Percentiles rank a stretch among this genome's conserved stretches.
These are phyloP conservation scores for Omphalea diandra DNA, from an alignment of 441 rosid species.

Conservation along the genomic window DNA sequence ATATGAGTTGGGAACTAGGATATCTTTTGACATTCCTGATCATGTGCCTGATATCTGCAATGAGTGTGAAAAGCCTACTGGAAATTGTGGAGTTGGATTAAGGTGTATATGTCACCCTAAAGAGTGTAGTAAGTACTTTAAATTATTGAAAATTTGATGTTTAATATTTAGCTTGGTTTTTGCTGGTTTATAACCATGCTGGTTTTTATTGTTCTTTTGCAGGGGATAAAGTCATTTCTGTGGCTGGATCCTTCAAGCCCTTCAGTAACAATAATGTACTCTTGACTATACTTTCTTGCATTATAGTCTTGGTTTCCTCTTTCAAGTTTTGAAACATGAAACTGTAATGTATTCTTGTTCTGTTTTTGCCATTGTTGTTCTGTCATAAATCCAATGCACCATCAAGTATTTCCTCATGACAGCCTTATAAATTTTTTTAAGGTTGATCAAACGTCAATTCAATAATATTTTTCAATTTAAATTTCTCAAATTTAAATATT, in stretches of 20 bases:
- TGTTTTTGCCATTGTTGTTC: background rate
- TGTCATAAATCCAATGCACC: background rate
- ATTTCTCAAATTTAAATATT: too few relatives aligned
- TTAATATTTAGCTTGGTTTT: background rate
- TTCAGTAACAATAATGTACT: constrained; percentile 13
- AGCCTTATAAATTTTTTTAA: too few relatives aligned
- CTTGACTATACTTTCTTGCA: constrained; percentile 18
- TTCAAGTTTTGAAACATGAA: background rate
- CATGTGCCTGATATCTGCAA: constrained; percentile 51
- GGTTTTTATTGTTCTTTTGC: constrained; percentile 26
- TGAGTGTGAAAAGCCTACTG: constrained; percentile 52
- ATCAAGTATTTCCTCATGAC: background rate
- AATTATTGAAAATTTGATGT: background rate
- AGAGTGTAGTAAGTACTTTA: constrained; percentile 54
- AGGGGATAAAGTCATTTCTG: constrained; percentile 42
- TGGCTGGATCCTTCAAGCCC: constrained; percentile 24
- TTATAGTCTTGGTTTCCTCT: constrained; percentile 4
- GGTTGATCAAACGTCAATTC: too few relatives aligned
- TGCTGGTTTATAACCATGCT: constrained; percentile 12
- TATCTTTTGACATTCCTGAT: constrained; percentile 54
- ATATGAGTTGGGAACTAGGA: constrained; percentile 40
- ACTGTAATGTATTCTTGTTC: background rate
- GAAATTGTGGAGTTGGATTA: constrained; percentile 62
- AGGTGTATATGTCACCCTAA: constrained; percentile 63
- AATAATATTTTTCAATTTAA: too few relatives aligned